Conservation (phyloP, 2,329 filamentous ascomycete species). For the Arthrobotrys conoides region DNA sequence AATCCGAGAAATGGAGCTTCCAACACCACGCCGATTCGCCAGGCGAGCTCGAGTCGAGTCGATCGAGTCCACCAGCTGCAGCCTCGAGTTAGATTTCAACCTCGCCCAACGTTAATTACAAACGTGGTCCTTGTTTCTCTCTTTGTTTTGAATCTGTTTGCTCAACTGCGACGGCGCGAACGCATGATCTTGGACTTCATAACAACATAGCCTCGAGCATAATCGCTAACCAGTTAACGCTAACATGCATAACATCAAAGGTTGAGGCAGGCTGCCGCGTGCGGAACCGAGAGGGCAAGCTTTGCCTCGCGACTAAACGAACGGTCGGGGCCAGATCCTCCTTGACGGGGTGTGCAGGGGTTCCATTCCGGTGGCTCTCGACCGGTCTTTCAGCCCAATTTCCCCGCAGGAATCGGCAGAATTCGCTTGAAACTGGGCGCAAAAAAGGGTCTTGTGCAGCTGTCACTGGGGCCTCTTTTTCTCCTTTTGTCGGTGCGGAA, state of each 20-base stretch:
- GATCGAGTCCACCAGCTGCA: no score
- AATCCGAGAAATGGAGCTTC: constrained; percentile 13
- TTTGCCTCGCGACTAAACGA: constrained; percentile 40
- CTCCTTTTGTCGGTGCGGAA: constrained; percentile 31
- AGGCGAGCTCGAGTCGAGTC: neutral
- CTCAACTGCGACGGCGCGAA: constrained; percentile 10
- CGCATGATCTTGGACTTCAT: constrained; percentile 23
- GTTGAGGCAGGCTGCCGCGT: constrained; percentile 22
- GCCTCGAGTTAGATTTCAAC: constrained; percentile 5
- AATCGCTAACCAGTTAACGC: constrained; percentile 1
- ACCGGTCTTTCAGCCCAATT: constrained; percentile 32
- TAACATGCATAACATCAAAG: constrained; percentile 20
- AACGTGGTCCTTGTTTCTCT: no score
- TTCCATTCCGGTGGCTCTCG: constrained; percentile 14
- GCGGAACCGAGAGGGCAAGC: constrained; percentile 33
- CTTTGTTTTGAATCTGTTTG: neutral
- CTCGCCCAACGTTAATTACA: constrained; percentile 28
- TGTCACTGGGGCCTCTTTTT: constrained; percentile 14
- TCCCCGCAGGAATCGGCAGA: constrained; percentile 56
- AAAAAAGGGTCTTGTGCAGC: constrained; percentile 10
- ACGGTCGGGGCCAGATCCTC: constrained; percentile 28
- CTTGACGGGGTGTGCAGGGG: constrained; percentile 28
- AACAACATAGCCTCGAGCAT: constrained; percentile 23
- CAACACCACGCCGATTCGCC: constrained; percentile 39
- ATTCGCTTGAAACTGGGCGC: constrained; percentile 53